A percentile compares a stretch with the other conserved stretches of the same genome.
Evolutionary conservation across 2,329 filamentous ascomycete genomes (phyloP).

Genomic region (Trichoderma atroviride): DNA sequence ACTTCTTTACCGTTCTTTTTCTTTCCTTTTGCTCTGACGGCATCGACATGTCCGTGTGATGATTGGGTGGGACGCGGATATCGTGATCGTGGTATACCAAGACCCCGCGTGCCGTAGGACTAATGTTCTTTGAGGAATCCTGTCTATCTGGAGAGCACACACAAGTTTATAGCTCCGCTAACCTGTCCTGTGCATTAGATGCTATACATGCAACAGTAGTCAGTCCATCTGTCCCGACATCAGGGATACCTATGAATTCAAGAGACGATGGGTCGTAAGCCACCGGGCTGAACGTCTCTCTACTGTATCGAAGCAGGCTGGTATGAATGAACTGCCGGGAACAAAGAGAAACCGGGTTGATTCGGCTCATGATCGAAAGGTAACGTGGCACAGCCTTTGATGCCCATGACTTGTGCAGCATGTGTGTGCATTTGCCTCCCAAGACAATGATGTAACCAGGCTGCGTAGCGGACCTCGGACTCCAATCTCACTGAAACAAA

Average conservation of each 20-base stretch:
- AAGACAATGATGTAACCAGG: background rate
- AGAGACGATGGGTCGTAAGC: background rate
- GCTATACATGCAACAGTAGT: background rate
- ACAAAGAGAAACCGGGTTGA: background rate
- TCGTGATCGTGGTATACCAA: background rate
- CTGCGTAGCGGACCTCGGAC: background rate
- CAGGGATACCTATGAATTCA: background rate
- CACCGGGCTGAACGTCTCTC: background rate
- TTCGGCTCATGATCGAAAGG: background rate
- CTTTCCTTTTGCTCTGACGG: background rate
- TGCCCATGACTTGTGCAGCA: background rate
- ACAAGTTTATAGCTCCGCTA: background rate
- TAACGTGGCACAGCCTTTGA: background rate
- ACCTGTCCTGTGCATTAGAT: background rate
- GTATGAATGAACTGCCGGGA: too few species aligned
- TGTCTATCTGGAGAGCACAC: background rate
- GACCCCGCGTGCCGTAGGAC: background rate
- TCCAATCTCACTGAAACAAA: constrained; percentile 1
- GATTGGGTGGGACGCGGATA: background rate
- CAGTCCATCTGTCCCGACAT: constrained; percentile 1
- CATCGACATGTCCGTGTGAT: background rate
- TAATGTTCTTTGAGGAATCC: background rate
- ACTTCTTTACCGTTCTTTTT: background rate
- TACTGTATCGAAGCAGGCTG: background rate
- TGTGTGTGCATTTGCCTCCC: background rate